Evolutionary conservation across 768 basidiomycete genomes (phyloP).

Genomic region (Boletellus ananiceps): DNA sequence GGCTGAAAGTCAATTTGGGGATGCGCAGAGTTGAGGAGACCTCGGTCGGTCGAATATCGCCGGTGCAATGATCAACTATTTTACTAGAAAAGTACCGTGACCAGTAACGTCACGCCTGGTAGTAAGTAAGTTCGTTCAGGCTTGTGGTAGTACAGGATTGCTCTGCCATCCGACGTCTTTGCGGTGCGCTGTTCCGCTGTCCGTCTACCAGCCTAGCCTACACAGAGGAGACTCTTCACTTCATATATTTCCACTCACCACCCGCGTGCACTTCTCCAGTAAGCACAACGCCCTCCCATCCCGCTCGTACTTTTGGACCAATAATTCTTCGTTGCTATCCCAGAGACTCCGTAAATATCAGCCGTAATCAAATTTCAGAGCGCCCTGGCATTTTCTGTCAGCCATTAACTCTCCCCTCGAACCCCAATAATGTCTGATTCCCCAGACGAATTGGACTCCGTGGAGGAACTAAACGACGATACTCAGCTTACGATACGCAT

Average conservation of each 20-base stretch:
- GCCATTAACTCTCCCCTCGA: constrained; percentile 7
- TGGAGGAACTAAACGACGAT: constrained; percentile 43
- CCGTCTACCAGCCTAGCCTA: constrained; percentile 6
- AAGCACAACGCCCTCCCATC: constrained; percentile 10
- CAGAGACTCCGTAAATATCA: constrained; percentile 6
- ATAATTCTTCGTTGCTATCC: constrained; percentile 5
- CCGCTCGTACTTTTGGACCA: constrained; percentile 5
- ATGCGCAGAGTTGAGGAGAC: too few species aligned
- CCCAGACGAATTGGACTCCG: constrained; percentile 35
- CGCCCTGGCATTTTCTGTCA: constrained; percentile 16
- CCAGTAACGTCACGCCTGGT: constrained; percentile 31
- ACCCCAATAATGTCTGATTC: constrained; percentile 33
- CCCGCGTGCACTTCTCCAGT: constrained; percentile 10
- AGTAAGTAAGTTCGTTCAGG: constrained; percentile 35
- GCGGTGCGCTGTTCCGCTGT: constrained; percentile 7
- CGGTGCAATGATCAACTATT: constrained; percentile 30
- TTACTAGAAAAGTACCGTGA: constrained; percentile 31
- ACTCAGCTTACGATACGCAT: constrained; percentile 59
- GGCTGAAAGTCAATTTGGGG: too few species aligned
- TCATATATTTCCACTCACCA: constrained; percentile 11
- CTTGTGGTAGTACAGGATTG: constrained; percentile 26
- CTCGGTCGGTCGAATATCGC: constrained; percentile 10
- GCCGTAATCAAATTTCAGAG: neutral
- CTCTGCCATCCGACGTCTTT: constrained; percentile 24
- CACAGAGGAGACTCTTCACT: constrained; percentile 4